Evolutionary conservation across 78 protist genomes (phyloP), one percentile per base, ranked within the genome.

Genomic region (Goniomonas avonlea): DNA sequence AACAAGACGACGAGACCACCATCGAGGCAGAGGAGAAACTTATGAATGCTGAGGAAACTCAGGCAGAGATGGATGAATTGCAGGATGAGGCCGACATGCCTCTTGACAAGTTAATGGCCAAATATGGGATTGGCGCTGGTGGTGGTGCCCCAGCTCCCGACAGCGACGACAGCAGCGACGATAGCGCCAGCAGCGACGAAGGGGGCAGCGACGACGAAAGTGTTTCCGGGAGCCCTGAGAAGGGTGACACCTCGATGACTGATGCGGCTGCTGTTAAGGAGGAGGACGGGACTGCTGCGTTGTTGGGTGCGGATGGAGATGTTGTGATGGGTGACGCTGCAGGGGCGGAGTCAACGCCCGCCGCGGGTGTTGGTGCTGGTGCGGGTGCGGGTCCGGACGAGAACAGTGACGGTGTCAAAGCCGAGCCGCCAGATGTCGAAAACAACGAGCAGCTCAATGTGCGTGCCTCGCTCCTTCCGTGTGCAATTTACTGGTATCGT

Each of bases 131-230:
- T 18, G 32, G 32, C 37, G 58, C 23, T 29, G 18, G 38, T 15
- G 80, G 29, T 1, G 47, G 18, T 0, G 29, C 40, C 29, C 29
- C 5, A 8, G 68, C 1, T 18, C 39, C 35, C 0, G 59, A 58
- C n/a, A 69, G 29, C 69, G 70, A 21, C 29, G 80, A n/a, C 20
- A 20, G 60, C 68, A 0, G 34, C 32, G 18, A 34, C 27, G 21
- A 32, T 0, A 23, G 68, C 56, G 20, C 31, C 40, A 25, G 37
- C 55, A 5, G 39, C 29, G 58, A 0, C 45, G 56, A 55, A 20
- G 84, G 39, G 23, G 60, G 55, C 9, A 43, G 43, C 21, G 66
- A 53, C 38, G 85, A 88, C 32, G 88, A 65, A 1, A 69, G 9
- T 60, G 86, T 40, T 8, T 8, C 50, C n/a, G 11, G 11, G 50